A percentile compares a stretch with the other conserved stretches of the same genome.
Evolutionary conservation across 2,329 filamentous ascomycete genomes (phyloP).

Genomic region (Sphaerostilbella broomeana): DNA sequence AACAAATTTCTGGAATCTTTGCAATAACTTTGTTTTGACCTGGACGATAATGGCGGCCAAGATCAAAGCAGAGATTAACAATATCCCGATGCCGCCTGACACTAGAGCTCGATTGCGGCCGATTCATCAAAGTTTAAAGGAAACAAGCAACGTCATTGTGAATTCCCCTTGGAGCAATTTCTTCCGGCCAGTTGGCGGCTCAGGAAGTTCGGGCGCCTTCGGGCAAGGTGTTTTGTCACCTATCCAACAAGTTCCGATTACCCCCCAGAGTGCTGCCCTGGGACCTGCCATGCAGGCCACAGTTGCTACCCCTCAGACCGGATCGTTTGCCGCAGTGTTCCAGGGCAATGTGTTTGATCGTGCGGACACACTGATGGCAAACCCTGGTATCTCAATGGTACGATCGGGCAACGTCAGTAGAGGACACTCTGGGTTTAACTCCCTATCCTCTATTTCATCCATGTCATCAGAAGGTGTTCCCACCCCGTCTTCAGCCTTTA

Average conservation of each 20-base stretch:
- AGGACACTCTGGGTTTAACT: constrained; percentile 34
- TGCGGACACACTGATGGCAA: constrained; percentile 51
- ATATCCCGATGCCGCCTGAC: constrained; percentile 53
- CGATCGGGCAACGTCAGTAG: constrained; percentile 43
- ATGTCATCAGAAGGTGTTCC: constrained; percentile 34
- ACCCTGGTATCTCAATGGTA: constrained; percentile 52
- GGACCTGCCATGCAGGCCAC: constrained; percentile 88
- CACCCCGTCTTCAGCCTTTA: constrained; percentile 24
- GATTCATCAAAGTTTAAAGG: constrained; percentile 75
- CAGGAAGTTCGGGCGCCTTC: constrained; percentile 2
- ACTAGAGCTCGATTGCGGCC: constrained; percentile 69
- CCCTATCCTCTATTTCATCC: constrained; percentile 35
- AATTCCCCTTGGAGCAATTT: constrained; percentile 51
- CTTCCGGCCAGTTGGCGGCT: constrained; percentile 17
- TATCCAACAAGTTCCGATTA: constrained; percentile 55
- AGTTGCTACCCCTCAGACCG: constrained; percentile 62
- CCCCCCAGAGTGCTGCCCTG: constrained; percentile 80
- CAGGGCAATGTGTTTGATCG: constrained; percentile 54
- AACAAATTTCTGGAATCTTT: constrained; percentile 59
- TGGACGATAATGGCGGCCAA: constrained; percentile 61
- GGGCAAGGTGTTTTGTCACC: constrained; percentile 13
- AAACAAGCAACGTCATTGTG: constrained; percentile 66
- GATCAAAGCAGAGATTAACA: constrained; percentile 50
- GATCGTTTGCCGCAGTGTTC: constrained; percentile 49
- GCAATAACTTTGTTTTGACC: constrained; percentile 65